Evolutionary conservation across 2,329 filamentous ascomycete species (phyloP).

Genomic region (Monilinia fructicola): DNA sequence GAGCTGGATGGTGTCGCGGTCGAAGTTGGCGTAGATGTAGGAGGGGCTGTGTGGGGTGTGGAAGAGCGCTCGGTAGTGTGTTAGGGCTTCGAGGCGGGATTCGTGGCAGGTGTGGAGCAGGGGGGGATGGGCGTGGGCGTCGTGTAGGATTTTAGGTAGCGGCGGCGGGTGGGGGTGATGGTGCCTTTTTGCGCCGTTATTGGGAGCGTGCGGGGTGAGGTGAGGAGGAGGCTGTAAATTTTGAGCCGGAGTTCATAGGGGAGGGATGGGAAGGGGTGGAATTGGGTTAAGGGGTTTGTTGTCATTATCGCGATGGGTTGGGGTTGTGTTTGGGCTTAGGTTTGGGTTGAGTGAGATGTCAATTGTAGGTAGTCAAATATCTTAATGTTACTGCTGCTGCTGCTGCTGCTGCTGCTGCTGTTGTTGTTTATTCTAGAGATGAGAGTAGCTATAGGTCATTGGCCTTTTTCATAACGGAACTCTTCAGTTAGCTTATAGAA

Average conservation of each 20-base stretch:
- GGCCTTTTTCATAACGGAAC: too few species aligned
- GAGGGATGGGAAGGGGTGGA: slow-evolving; percentile 35
- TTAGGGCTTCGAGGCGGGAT: slow-evolving; percentile 36
- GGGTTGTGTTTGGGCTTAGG: too few species aligned
- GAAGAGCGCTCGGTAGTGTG: slow-evolving; percentile 27
- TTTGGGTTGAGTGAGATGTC: neutral
- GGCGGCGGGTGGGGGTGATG: slow-evolving; percentile 14
- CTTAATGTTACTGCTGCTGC: neutral
- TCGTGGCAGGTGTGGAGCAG: slow-evolving; percentile 39
- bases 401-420: neutral
- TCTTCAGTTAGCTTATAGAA: too few species aligned
- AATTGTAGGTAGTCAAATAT: too few species aligned
- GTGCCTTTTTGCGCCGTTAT: slow-evolving; percentile 30
- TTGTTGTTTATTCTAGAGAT: neutral
- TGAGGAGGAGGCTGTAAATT: slow-evolving; percentile 32
- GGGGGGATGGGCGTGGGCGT: slow-evolving; percentile 33
- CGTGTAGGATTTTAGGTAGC: slow-evolving; percentile 26
- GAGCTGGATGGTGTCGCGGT: slow-evolving; percentile 31
- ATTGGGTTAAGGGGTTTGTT: slow-evolving; percentile 24
- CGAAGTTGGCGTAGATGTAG: slow-evolving; percentile 32
- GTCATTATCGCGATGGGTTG: neutral
- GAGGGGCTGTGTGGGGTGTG: slow-evolving; percentile 23
- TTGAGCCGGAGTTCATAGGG: slow-evolving; percentile 38
- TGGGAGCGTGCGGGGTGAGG: slow-evolving; percentile 28
- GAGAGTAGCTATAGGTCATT: too few species aligned